Conservation (phyloP, 2,329 filamentous ascomycete genomes). For the Huntiella omanensis region DNA sequence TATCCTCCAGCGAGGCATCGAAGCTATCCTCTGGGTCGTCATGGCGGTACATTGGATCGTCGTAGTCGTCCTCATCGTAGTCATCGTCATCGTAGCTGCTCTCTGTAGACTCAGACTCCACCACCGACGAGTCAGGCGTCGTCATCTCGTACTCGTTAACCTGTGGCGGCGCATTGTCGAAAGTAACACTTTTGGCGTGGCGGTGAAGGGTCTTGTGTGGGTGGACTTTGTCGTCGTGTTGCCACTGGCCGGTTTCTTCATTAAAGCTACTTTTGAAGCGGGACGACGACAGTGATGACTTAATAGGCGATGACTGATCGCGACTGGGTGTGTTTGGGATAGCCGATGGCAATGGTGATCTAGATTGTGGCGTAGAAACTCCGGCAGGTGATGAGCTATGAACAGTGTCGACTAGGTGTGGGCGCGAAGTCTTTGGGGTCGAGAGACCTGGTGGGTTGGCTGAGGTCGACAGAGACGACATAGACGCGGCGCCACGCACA, state of each 20-base stretch:
- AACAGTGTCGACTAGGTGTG: conserved; percentile 3
- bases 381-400: conserved; percentile 6
- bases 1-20: conserved; percentile 85
- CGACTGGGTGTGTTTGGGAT: conserved; percentile 40
- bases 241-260: conserved; percentile 48
- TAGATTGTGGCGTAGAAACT: conserved; percentile 7
- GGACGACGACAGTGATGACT: conserved; percentile 63
- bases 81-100: conserved; percentile 81
- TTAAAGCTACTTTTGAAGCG: conserved; percentile 52
- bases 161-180: conserved; percentile 81
- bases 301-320: conserved; percentile 60
- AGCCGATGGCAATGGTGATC: conserved; percentile 13
- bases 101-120: conserved; percentile 76
- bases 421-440: background rate
- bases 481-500: conserved; percentile 14
- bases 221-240: conserved; percentile 43
- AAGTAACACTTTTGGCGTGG: conserved; percentile 92
- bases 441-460: background rate
- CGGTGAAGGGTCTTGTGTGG: conserved; percentile 54
- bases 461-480: conserved; percentile 11
- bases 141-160: conserved; percentile 98
- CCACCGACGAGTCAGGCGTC: conserved; percentile 84
- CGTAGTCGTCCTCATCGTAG: conserved; percentile 53
- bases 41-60: conserved; percentile 33
- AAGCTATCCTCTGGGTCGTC: conserved; percentile 62